These are phyloP conservation scores for Exophiala spinifera DNA, from an alignment of 2,329 filamentous ascomycete species.

Conservation along the genomic window DNA sequence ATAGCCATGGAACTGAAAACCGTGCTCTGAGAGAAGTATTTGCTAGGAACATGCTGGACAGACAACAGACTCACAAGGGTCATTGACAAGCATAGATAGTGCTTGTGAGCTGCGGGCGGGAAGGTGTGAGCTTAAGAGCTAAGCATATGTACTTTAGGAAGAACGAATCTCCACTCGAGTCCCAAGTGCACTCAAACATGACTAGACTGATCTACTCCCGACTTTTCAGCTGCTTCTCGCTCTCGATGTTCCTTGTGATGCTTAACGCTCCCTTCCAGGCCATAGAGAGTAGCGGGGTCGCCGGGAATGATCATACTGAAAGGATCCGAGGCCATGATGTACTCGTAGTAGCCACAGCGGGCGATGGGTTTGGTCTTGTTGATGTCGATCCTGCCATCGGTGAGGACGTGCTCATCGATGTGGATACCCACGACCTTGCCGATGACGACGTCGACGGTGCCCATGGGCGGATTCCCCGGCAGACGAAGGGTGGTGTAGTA, in stretches of 20 bases:
- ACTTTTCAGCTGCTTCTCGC: slow-evolving; percentile 8
- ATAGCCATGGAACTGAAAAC: not conserved
- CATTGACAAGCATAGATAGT: not conserved
- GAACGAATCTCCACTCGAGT: too few relatives aligned
- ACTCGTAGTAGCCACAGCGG: slow-evolving; percentile 59
- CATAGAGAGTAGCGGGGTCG: slow-evolving; percentile 35
- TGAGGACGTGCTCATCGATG: slow-evolving; percentile 54
- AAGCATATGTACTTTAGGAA: not conserved
- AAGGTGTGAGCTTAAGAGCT: too few relatives aligned
- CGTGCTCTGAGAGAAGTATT: not conserved
- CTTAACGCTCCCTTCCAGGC: slow-evolving; percentile 40
- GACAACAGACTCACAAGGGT: not conserved
- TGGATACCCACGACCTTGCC: slow-evolving; percentile 57
- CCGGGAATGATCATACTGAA: slow-evolving; percentile 58
- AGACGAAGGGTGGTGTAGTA: slow-evolving; percentile 55
- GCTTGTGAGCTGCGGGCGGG: not conserved
- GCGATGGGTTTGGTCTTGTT: slow-evolving; percentile 58
- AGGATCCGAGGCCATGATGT: slow-evolving; percentile 53
- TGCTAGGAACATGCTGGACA: not conserved
- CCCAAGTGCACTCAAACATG: slow-evolving; percentile 7
- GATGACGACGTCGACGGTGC: slow-evolving; percentile 57
- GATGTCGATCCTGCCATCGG: slow-evolving; percentile 55
- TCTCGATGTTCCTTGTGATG: slow-evolving; percentile 30
- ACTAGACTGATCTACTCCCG: slow-evolving; percentile 4
- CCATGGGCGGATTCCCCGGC: slow-evolving; percentile 57